phyloP scores from a whole-genome alignment of 1,139 yeast species.

The Kodamaea derodonti region DNA sequence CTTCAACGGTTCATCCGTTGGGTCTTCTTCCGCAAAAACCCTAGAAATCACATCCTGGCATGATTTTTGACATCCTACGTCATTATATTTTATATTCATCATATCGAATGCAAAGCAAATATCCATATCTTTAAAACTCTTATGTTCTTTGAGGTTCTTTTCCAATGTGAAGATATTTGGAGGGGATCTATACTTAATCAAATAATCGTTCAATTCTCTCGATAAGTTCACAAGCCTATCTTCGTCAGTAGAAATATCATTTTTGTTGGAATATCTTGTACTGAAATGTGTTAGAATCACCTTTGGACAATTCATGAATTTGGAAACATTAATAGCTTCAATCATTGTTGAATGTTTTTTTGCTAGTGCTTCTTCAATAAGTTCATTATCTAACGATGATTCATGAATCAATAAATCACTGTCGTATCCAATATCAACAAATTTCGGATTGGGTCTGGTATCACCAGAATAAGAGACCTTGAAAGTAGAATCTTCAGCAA shows the following conservation, averaged over 20 bases:
- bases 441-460: constrained; percentile 71
- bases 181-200: constrained; percentile 16
- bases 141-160: constrained; percentile 7
- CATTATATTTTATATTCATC: constrained; percentile 30
- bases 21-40: constrained; percentile 16
- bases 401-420: constrained; percentile 87
- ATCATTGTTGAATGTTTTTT: constrained; percentile 89
- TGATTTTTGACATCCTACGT: constrained; percentile 17
- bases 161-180: constrained; percentile 27
- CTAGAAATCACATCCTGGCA: constrained; percentile 16
- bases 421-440: constrained; percentile 60
- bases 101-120: constrained; percentile 43
- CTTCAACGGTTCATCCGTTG: constrained; percentile 22
- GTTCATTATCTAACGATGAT: constrained; percentile 81
- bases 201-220: constrained; percentile 22
- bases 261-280: constrained; percentile 77
- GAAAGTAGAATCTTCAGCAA: constrained; percentile 34
- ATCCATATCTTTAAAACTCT: constrained; percentile 27
- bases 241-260: constrained; percentile 33
- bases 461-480: constrained; percentile 91
- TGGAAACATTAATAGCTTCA: constrained; percentile 75
- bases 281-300: constrained; percentile 87
- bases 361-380: constrained; percentile 73
- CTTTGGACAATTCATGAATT: constrained; percentile 67
- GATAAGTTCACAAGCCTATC: constrained; percentile 22